Conservation (phyloP, 345 rosid genomes). For the Noccaea caerulescens region DNA sequence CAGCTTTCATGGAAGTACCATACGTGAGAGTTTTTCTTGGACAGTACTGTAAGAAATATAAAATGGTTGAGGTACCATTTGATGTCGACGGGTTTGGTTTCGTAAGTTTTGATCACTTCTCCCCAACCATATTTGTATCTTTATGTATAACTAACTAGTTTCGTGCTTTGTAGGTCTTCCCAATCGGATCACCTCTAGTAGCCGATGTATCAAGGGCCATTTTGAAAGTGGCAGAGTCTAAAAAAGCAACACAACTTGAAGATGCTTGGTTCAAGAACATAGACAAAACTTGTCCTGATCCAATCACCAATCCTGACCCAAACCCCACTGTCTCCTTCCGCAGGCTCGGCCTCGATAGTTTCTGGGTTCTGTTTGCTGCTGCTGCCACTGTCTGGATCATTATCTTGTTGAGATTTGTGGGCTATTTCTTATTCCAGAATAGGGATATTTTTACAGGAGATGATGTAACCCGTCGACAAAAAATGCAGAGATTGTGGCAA, state of each 20-base stretch:
- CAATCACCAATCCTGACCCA: constrained; percentile 30
- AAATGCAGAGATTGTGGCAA: too few relatives aligned
- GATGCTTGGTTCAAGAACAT: constrained; percentile 33
- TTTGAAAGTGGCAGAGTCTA: constrained; percentile 46
- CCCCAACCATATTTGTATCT: too few relatives aligned
- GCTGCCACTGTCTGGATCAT: constrained; percentile 27
- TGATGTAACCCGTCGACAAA: too few relatives aligned
- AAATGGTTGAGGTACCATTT: constrained; percentile 42
- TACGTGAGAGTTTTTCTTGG: constrained; percentile 41
- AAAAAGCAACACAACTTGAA: constrained; percentile 42
- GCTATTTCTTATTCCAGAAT: too few relatives aligned
- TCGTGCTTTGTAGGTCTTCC: constrained; percentile 44
- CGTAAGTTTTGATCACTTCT: constrained; percentile 36
- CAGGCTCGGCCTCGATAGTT: constrained; percentile 47
- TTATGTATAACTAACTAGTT: too few relatives aligned
- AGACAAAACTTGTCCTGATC: constrained; percentile 40
- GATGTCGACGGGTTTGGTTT: constrained; percentile 51
- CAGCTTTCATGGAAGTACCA: constrained; percentile 49
- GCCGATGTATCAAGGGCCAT: constrained; percentile 52
- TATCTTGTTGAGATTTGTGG: too few relatives aligned
- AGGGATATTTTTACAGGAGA: too few relatives aligned
- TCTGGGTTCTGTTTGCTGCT: constrained; percentile 49
- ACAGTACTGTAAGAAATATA: constrained; percentile 46
- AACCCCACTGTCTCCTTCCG: constrained; percentile 30
- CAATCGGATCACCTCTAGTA: constrained; percentile 51